Conservation (phyloP, 2,329 filamentous ascomycete genomes). For the Tolypocladium cylindrosporum region DNA sequence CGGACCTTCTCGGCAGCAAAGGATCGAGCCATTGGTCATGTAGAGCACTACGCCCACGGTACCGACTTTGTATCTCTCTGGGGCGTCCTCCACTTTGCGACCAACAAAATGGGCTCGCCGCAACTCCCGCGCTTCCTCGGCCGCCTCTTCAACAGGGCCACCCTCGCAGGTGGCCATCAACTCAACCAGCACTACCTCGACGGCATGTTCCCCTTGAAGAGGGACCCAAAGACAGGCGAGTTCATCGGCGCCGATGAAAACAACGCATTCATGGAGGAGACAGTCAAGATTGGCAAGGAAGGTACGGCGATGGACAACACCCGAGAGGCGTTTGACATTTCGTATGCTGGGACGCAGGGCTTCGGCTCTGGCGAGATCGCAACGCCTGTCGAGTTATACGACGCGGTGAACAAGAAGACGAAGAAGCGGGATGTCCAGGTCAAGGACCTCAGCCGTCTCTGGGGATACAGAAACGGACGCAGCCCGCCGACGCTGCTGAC, state of each 20-base stretch:
- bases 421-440: conserved; percentile 34
- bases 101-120: conserved; percentile 26
- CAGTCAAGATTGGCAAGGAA: conserved; percentile 34
- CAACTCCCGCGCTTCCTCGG: conserved; percentile 52
- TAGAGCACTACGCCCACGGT: conserved; percentile 73
- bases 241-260: conserved; percentile 33
- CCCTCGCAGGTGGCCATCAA: conserved; percentile 44
- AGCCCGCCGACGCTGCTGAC: conserved; percentile 31
- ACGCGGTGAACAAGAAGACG: conserved; percentile 14
- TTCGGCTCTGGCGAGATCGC: conserved; percentile 24
- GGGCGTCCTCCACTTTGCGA: conserved; percentile 61
- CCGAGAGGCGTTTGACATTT: conserved; percentile 37
- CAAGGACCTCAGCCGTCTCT: conserved; percentile 51
- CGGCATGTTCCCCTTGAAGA: conserved; percentile 46
- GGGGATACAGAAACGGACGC: conserved; percentile 51
- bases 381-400: conserved; percentile 28
- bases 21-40: conserved; percentile 51
- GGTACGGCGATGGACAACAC: conserved; percentile 32
- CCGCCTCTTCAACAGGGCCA: conserved; percentile 46
- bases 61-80: conserved; percentile 65
- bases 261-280: conserved; percentile 53
- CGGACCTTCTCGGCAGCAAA: conserved; percentile 26
- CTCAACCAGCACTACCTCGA: conserved; percentile 53
- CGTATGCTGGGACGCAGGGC: conserved; percentile 30
- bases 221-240: conserved; percentile 28